Percentiles rank a stretch among this genome's conserved stretches.
Evolutionary conservation across 2,329 filamentous ascomycete species (phyloP).

Genomic region (Acrocalymma vagum): DNA sequence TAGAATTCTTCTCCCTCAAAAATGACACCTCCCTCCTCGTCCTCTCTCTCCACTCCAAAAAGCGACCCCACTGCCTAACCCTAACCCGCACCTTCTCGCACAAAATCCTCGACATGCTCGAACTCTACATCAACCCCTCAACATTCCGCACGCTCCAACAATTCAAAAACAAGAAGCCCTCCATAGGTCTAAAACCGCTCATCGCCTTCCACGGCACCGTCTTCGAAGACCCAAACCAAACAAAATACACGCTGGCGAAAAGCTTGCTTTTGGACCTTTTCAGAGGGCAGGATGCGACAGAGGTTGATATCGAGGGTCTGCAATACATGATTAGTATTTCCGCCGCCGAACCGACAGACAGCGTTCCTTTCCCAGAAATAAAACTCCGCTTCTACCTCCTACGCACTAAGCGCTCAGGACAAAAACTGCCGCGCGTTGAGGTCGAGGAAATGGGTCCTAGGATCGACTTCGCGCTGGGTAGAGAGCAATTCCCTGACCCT

Average conservation of each 20-base stretch:
- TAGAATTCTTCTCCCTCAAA: constrained; percentile 96
- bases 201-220: constrained; percentile 88
- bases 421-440: constrained; percentile 88
- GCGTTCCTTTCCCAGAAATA: constrained; percentile 55
- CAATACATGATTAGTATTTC: constrained; percentile 88
- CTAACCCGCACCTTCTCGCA: constrained; percentile 83
- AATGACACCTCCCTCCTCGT: constrained; percentile 90
- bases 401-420: constrained; percentile 83
- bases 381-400: constrained; percentile 85
- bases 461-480: constrained; percentile 89
- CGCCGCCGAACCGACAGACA: constrained; percentile 66
- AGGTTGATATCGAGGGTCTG: constrained; percentile 93
- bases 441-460: constrained; percentile 95
- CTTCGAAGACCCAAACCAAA: constrained; percentile 82
- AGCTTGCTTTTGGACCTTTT: constrained; percentile 91
- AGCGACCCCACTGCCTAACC: constrained; percentile 90
- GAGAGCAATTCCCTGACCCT: constrained; percentile 79
- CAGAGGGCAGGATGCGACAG: constrained; percentile 78
- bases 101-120: constrained; percentile 94
- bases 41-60: constrained; percentile 89
- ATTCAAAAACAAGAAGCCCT: constrained; percentile 72
- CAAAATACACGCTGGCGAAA: constrained; percentile 86
- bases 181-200: constrained; percentile 87
- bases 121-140: constrained; percentile 82
- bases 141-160: constrained; percentile 74